Conservation (phyloP, 192 early-diverging fungal genomes). For the Phycomyces blakesleeanus region DNA sequence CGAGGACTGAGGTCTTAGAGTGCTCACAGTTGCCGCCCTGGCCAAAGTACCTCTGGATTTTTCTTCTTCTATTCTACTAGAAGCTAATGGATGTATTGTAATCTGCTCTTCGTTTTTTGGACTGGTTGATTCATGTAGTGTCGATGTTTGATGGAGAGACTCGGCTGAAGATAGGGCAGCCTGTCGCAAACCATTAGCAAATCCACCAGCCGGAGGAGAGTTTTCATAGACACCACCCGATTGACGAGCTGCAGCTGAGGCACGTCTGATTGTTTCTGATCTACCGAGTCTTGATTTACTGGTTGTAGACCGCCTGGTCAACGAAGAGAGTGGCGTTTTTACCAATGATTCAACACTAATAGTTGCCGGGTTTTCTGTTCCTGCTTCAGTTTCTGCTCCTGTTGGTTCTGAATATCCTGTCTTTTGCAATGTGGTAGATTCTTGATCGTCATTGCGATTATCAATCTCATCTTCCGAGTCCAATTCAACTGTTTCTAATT, state of each 20-base stretch:
- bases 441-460: background rate
- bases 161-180: slow-evolving; percentile 17
- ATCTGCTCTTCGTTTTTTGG: slow-evolving; percentile 10
- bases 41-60: background rate
- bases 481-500: no score
- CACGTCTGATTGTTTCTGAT: background rate
- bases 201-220: background rate
- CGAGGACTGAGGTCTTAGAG: background rate
- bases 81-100: background rate
- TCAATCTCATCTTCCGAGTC: no score
- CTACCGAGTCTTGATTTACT: background rate
- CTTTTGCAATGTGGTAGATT: background rate
- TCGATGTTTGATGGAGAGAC: slow-evolving; percentile 13
- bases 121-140: slow-evolving; percentile 16
- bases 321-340: background rate
- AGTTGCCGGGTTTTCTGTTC: background rate
- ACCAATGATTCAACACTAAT: no score
- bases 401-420: background rate
- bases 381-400: background rate
- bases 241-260: background rate
- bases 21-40: slow-evolving; percentile 14
- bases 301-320: background rate
- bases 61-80: background rate
- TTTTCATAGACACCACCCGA: background rate
- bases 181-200: background rate